These are phyloP conservation scores for Scutellaria minor DNA, from an alignment of 257 asterid genomes.

Conservation along the genomic window DNA sequence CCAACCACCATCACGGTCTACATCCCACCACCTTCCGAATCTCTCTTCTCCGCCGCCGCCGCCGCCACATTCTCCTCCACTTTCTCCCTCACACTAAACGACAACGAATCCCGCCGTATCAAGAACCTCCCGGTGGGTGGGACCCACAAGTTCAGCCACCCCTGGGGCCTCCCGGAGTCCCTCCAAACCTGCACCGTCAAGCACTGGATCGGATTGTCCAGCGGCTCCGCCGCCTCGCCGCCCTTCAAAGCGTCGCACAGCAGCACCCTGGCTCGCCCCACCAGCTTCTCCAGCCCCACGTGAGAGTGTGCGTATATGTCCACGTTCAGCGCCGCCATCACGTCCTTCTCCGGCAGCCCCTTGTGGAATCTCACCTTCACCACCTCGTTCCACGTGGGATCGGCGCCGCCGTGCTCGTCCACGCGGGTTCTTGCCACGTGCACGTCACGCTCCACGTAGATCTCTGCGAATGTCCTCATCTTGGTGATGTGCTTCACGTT, in stretches of 20 bases:
- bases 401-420: slow-evolving; percentile 44
- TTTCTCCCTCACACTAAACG: slow-evolving; percentile 47
- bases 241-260: slow-evolving; percentile 52
- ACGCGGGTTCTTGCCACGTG: slow-evolving; percentile 49
- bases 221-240: slow-evolving; percentile 46
- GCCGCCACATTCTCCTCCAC: slow-evolving; percentile 22
- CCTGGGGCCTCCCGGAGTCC: slow-evolving; percentile 57
- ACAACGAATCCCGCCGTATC: slow-evolving; percentile 49
- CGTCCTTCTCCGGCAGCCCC: slow-evolving; percentile 39
- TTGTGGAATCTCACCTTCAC: slow-evolving; percentile 48
- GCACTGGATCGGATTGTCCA: slow-evolving; percentile 53
- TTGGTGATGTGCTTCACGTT: slow-evolving; percentile 55
- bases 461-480: slow-evolving; percentile 51
- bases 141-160: slow-evolving; percentile 49
- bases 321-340: slow-evolving; percentile 56
- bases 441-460: slow-evolving; percentile 46
- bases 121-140: slow-evolving; percentile 55
- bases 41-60: slow-evolving; percentile 28
- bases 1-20: neutral
- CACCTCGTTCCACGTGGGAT: slow-evolving; percentile 56
- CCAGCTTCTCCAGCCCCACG: slow-evolving; percentile 47
- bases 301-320: slow-evolving; percentile 52
- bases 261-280: slow-evolving; percentile 52
- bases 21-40: slow-evolving; percentile 28
- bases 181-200: slow-evolving; percentile 58